These are phyloP conservation scores for Diddensiella santjacobensis DNA, from an alignment of 805 yeast species.

Conservation along the genomic window DNA sequence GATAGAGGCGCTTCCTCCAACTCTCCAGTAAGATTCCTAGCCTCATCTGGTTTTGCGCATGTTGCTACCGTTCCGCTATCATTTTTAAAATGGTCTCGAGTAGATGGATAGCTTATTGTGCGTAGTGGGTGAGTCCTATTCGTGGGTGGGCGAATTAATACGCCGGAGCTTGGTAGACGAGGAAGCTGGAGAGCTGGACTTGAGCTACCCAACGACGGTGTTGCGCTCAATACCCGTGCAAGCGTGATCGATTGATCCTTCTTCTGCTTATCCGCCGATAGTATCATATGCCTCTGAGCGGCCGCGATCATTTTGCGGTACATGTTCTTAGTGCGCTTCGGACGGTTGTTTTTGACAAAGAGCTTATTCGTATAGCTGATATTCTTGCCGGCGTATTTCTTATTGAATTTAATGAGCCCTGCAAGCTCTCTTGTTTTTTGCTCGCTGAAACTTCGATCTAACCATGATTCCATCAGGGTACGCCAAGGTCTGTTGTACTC, in stretches of 20 bases:
- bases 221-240: too few species aligned
- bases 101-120: too few species aligned
- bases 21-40: too few species aligned
- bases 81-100: too few species aligned
- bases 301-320: not conserved
- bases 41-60: too few species aligned
- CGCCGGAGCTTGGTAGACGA: too few species aligned
- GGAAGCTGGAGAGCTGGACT: too few species aligned
- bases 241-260: not conserved
- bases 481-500: not conserved
- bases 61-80: too few species aligned
- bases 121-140: too few species aligned
- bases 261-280: not conserved
- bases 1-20: too few species aligned
- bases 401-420: not conserved
- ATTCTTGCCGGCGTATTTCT: not conserved
- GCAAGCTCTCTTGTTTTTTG: not conserved
- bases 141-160: too few species aligned
- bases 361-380: not conserved
- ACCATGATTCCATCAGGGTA: not conserved
- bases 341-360: constrained; percentile 3
- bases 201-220: too few species aligned
- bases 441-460: not conserved
- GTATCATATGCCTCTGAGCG: not conserved
- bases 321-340: constrained; percentile 1